Evolutionary conservation across 2,329 filamentous ascomycete genomes (phyloP).

Genomic region (Trichophyton schoenleinii): DNA sequence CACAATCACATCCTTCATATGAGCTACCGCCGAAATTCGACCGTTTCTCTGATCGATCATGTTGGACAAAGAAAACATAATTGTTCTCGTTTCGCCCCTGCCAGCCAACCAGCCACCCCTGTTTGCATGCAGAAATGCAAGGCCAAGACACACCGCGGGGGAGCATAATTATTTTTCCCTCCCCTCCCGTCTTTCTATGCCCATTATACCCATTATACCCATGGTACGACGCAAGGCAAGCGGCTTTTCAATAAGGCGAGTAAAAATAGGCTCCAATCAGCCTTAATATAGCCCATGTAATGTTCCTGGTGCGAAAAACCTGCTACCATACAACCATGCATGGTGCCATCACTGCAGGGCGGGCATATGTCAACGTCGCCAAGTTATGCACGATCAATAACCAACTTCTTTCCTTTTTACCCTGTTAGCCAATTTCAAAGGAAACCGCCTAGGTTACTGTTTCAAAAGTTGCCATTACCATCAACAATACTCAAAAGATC

Average conservation of each 20-base stretch:
- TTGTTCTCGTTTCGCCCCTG: background rate
- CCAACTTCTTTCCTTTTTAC: background rate
- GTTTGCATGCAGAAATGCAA: background rate
- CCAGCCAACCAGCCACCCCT: background rate
- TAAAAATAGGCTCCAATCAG: no score
- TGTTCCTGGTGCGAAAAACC: background rate
- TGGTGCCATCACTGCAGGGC: background rate
- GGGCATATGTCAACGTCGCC: background rate
- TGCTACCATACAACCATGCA: background rate
- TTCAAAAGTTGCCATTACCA: background rate
- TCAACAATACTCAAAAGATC: background rate
- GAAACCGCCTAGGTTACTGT: background rate
- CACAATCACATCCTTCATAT: conserved; percentile 2
- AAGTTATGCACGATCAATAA: background rate
- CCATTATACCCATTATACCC: no score
- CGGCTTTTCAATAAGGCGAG: background rate
- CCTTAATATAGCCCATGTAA: background rate
- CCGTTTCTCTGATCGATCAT: background rate
- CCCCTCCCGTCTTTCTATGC: no score
- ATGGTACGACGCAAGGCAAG: background rate
- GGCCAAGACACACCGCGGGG: background rate
- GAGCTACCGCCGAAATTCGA: background rate
- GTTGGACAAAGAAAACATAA: conserved; percentile 1
- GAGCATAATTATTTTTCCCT: background rate
- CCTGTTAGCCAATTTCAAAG: background rate